phyloP scores from a whole-genome alignment of 345 rosid genomes.

The Acer campestre region DNA sequence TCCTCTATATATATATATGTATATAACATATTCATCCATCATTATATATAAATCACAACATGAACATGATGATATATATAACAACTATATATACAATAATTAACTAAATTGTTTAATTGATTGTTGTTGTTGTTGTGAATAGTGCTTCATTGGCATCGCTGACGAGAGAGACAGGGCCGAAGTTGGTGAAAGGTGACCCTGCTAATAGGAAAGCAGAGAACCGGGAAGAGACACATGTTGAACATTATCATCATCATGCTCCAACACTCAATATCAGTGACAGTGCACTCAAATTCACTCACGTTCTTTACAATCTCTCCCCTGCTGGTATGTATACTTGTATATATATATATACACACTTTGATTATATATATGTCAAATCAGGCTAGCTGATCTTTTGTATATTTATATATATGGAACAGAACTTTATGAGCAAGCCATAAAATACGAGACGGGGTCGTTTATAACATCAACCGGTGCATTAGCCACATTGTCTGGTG shows the following conservation, averaged over 20 bases:
- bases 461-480: constrained; percentile 90
- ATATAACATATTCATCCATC: no score
- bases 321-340: constrained; percentile 65
- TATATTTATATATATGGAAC: constrained; percentile 14
- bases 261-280: constrained; percentile 72
- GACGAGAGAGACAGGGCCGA: constrained; percentile 89
- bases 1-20: no score
- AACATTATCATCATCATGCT: constrained; percentile 26
- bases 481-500: constrained; percentile 93
- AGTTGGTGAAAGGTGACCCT: constrained; percentile 84
- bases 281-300: constrained; percentile 87
- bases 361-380: background rate
- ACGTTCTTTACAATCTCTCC: constrained; percentile 86
- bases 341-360: no score
- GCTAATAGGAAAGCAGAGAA: constrained; percentile 44
- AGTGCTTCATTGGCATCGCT: constrained; percentile 96
- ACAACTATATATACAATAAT: no score
- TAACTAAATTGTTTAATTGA: background rate
- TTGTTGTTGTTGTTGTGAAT: constrained; percentile 1
- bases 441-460: constrained; percentile 85
- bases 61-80: no score
- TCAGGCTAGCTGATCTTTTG: background rate
- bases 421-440: constrained; percentile 95
- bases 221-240: constrained; percentile 34
- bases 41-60: no score